These are phyloP conservation scores for Jamesozyma hellenica DNA, from an alignment of 805 yeast genomes.

Conservation along the genomic window DNA sequence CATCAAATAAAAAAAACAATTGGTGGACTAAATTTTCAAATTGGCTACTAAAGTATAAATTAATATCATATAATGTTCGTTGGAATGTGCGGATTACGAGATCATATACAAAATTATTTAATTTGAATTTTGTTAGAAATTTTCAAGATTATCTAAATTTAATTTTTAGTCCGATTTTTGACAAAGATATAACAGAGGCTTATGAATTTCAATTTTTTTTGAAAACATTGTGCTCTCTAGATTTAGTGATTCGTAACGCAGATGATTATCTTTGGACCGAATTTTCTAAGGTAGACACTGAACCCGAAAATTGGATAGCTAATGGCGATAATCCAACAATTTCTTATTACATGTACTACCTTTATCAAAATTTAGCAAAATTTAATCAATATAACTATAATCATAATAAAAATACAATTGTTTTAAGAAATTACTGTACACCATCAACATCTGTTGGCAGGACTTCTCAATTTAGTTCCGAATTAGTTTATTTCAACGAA, in stretches of 20 bases:
- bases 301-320: constrained; percentile 25
- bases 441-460: constrained; percentile 12
- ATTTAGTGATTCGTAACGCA: constrained; percentile 21
- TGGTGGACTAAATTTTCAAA: constrained; percentile 30
- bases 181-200: constrained; percentile 16
- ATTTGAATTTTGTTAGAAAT: constrained; percentile 13
- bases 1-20: constrained; percentile 4
- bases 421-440: constrained; percentile 19
- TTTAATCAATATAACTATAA: constrained; percentile 12
- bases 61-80: constrained; percentile 32
- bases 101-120: constrained; percentile 21
- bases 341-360: constrained; percentile 32
- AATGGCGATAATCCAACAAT: constrained; percentile 32
- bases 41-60: constrained; percentile 31
- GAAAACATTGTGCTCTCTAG: constrained; percentile 27
- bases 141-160: constrained; percentile 29
- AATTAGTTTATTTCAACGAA: constrained; percentile 15
- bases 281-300: constrained; percentile 11
- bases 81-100: constrained; percentile 32
- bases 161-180: constrained; percentile 28
- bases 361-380: constrained; percentile 19
- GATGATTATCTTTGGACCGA: constrained; percentile 22
- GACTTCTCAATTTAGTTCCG: constrained; percentile 23
- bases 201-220: constrained; percentile 21
- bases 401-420: constrained; percentile 13